These are phyloP conservation scores for Vanderwaltozyma polyspora DNA, from an alignment of 805 yeast genomes.

Conservation along the genomic window DNA sequence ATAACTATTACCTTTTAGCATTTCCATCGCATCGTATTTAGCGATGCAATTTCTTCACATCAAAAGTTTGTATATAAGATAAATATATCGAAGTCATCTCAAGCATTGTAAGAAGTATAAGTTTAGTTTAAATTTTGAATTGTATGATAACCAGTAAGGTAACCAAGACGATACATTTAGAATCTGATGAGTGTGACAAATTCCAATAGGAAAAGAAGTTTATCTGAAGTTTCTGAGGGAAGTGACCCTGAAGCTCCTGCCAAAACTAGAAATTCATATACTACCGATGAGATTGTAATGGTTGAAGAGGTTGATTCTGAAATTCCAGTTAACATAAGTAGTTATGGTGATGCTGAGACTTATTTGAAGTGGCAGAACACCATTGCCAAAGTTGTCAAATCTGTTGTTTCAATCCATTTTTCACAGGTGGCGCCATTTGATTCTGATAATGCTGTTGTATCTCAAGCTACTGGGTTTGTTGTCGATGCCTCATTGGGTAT, in stretches of 20 bases:
- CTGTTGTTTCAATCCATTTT: constrained; percentile 84
- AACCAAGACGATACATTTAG: too few relatives aligned
- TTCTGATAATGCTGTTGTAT: constrained; percentile 66
- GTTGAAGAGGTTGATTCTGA: background rate
- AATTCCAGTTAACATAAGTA: background rate
- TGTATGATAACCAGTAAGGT: too few relatives aligned
- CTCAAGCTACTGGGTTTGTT: constrained; percentile 93
- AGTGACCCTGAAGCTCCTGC: background rate
- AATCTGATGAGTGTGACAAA: constrained; percentile 2
- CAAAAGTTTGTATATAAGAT: too few relatives aligned
- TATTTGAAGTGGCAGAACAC: constrained; percentile 64
- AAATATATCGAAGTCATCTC: too few relatives aligned
- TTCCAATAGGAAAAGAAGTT: constrained; percentile 9
- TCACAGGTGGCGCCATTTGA: constrained; percentile 81
- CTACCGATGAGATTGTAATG: background rate
- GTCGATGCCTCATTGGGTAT: constrained; percentile 76
- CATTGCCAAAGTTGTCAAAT: constrained; percentile 67
- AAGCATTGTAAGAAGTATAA: too few relatives aligned
- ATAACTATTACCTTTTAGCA: too few relatives aligned
- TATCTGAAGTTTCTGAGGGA: constrained; percentile 5
- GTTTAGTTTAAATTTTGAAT: too few relatives aligned
- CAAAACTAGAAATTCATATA: background rate
- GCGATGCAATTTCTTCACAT: too few relatives aligned
- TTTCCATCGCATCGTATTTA: too few relatives aligned
- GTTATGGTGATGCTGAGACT: constrained; percentile 9